A percentile compares a stretch with the other conserved stretches of the same genome.
phyloP scores from a whole-genome alignment of 176 grass and related monocot species.

The Hyparrhenia diplandra region DNA sequence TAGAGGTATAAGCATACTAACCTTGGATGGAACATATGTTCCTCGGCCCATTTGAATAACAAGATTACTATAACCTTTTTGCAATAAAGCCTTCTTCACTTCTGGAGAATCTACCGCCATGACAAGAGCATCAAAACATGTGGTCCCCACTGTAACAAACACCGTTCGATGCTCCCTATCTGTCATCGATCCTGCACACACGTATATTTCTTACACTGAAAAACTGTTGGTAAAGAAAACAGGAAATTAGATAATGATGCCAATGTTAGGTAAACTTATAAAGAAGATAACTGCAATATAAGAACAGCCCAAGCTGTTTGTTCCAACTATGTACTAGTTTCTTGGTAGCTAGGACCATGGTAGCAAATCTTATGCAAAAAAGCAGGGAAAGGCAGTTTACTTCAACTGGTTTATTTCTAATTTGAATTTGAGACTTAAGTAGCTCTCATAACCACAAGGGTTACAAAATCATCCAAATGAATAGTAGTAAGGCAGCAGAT shows the following conservation, averaged over 20 bases:
- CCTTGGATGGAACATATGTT: slow-evolving; percentile 56
- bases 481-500: neutral
- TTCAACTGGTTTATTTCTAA: neutral
- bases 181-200: slow-evolving; percentile 4
- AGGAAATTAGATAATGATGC: neutral
- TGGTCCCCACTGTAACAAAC: slow-evolving; percentile 73
- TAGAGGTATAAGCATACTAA: neutral
- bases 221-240: neutral
- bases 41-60: slow-evolving; percentile 64
- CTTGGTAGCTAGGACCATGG: neutral
- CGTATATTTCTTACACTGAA: neutral
- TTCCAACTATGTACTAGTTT: neutral
- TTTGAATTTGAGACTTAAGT: neutral
- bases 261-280: neutral
- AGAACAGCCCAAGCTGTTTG: neutral
- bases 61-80: slow-evolving; percentile 52
- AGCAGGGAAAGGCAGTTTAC: neutral
- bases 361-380: neutral
- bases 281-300: neutral
- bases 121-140: slow-evolving; percentile 62
- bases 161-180: slow-evolving; percentile 21
- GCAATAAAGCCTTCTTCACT: slow-evolving; percentile 46
- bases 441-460: neutral
- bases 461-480: neutral
- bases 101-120: slow-evolving; percentile 39